A percentile compares a stretch with the other conserved stretches of the same genome.
These are phyloP conservation scores for Trichosporon ovoides DNA, from an alignment of 1,284 basidiomycete species.

Conservation along the genomic window DNA sequence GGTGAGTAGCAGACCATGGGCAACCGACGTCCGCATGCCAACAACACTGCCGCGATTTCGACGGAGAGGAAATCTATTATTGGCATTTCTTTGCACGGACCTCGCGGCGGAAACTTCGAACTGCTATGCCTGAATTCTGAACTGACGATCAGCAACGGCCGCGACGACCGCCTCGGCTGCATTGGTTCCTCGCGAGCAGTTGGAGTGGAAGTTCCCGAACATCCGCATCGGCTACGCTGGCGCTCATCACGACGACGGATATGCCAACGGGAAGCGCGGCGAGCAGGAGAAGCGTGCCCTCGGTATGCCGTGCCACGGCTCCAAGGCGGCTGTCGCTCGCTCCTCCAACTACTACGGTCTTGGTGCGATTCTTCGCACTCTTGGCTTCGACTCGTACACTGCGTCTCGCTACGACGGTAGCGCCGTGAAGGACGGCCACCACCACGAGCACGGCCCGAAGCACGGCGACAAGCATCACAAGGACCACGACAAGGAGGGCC, in stretches of 20 bases:
- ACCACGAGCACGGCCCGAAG: slow-evolving; percentile 10
- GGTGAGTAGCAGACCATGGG: not conserved
- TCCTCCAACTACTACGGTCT: not conserved
- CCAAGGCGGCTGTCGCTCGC: not conserved
- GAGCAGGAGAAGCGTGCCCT: no score
- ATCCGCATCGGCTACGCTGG: slow-evolving; percentile 2
- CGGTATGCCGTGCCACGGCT: not conserved
- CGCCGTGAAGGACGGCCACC: not conserved
- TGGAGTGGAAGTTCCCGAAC: slow-evolving; percentile 1
- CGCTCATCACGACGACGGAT: not conserved
- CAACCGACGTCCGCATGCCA: no score
- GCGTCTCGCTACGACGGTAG: not conserved
- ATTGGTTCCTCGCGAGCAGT: not conserved
- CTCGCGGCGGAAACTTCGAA: no score
- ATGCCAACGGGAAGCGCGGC: not conserved
- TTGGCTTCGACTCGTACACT: slow-evolving; percentile 2
- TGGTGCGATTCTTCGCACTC: not conserved
- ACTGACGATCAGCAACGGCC: not conserved
- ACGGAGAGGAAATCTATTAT: no score
- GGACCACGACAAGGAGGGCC: not conserved
- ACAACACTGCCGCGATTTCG: no score
- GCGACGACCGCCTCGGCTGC: not conserved
- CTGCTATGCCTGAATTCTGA: no score
- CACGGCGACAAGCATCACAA: slow-evolving; percentile 7
- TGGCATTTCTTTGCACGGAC: no score